A percentile compares a stretch with the other conserved stretches of the same genome.
Evolutionary conservation across 2,329 filamentous ascomycete genomes (phyloP).

Genomic region (Colletotrichum chrysophilum): DNA sequence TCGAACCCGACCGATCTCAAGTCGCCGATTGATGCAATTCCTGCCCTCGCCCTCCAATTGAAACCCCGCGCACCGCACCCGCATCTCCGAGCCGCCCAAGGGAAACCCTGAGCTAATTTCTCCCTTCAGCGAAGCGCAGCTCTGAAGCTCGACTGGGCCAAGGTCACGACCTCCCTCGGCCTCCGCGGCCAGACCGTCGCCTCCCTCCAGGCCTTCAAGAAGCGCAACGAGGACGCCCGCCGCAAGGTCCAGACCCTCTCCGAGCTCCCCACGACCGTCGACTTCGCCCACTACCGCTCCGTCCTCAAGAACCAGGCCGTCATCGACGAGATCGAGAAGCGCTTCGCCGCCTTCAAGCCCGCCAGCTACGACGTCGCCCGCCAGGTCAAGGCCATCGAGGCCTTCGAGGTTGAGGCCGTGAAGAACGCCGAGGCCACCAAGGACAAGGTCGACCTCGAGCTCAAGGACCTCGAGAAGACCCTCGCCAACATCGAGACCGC

Average conservation of each 20-base stretch:
- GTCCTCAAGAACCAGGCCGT: conserved; percentile 95
- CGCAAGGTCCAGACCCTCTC: conserved; percentile 87
- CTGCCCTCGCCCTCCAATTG: conserved; percentile 11
- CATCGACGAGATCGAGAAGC: conserved; percentile 96
- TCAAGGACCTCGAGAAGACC: conserved; percentile 92
- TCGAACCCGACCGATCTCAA: not conserved
- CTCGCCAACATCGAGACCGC: conserved; percentile 97
- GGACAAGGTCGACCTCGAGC: conserved; percentile 91
- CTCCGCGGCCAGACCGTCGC: conserved; percentile 93
- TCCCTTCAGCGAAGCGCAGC: conserved; percentile 87
- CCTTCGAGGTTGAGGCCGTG: conserved; percentile 95
- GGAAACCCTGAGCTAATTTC: conserved; percentile 60
- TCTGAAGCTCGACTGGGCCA: conserved; percentile 99
- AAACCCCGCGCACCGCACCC: not conserved
- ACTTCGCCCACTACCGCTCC: conserved; percentile 92
- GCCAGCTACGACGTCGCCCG: conserved; percentile 89
- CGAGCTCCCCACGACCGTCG: conserved; percentile 84
- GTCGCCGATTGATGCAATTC: conserved; percentile 27
- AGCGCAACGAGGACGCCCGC: conserved; percentile 98
- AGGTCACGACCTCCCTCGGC: conserved; percentile 91
- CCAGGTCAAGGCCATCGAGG: conserved; percentile 98
- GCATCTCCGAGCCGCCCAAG: not conserved
- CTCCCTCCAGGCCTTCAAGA: conserved; percentile 96
- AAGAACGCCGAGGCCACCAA: conserved; percentile 98
- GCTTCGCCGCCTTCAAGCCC: conserved; percentile 91